phyloP scores from a whole-genome alignment of 352 stramenopile species.

The Globisporangium spiculum region DNA sequence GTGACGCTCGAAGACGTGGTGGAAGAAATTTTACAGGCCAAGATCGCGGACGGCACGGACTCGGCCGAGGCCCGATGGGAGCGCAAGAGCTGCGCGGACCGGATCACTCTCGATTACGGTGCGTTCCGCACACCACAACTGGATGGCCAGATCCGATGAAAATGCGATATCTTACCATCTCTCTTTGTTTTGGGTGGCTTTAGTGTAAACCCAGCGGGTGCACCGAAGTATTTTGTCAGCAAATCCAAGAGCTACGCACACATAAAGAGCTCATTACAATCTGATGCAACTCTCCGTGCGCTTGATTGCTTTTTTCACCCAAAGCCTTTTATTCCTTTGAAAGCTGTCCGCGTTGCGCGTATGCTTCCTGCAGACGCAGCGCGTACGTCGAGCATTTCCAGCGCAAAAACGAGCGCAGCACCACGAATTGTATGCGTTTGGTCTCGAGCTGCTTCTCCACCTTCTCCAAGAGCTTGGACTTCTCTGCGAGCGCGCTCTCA shows the following conservation, averaged over 20 bases:
- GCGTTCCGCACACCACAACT: slow-evolving; percentile 14
- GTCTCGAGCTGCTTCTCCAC: slow-evolving; percentile 21
- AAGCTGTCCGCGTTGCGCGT: background rate
- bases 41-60: slow-evolving; percentile 96
- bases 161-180: background rate
- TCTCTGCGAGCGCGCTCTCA: slow-evolving; percentile 24
- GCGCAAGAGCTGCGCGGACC: slow-evolving; percentile 47
- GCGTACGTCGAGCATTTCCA: slow-evolving; percentile 33
- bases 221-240: background rate
- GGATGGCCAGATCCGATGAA: background rate
- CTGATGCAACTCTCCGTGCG: background rate
- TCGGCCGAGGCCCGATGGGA: slow-evolving; percentile 40
- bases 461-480: slow-evolving; percentile 22
- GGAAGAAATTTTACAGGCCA: slow-evolving; percentile 95
- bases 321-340: background rate
- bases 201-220: background rate
- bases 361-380: slow-evolving; percentile 14
- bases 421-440: slow-evolving; percentile 34
- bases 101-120: slow-evolving; percentile 63
- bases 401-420: slow-evolving; percentile 38
- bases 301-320: background rate
- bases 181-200: background rate
- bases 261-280: background rate
- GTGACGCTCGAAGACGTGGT: slow-evolving; percentile 99
- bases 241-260: background rate